Evolutionary conservation across 345 rosid genomes (phyloP).

Genomic region (Dovyalis caffra): DNA sequence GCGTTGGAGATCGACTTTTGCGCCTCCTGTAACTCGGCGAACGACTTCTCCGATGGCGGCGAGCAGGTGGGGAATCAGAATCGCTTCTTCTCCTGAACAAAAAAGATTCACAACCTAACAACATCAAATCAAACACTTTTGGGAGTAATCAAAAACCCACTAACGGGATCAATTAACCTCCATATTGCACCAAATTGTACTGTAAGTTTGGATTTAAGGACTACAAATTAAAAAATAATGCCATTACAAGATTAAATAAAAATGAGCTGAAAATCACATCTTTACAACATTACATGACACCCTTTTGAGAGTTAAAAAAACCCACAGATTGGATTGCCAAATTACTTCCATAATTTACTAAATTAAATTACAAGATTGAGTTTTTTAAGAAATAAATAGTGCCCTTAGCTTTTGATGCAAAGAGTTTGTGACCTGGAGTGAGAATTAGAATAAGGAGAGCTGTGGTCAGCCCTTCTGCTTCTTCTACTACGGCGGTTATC

Average conservation of each 20-base stretch:
- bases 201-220: neutral
- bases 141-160: neutral
- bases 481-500: slow-evolving; percentile 41
- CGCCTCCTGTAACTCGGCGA: slow-evolving; percentile 54
- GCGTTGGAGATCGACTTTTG: slow-evolving; percentile 59
- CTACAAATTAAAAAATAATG: neutral
- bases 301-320: neutral
- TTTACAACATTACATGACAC: neutral
- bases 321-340: neutral
- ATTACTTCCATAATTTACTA: neutral
- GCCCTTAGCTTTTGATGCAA: neutral
- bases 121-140: neutral
- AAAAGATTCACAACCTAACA: neutral
- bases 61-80: slow-evolving; percentile 31
- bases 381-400: neutral
- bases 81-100: slow-evolving; percentile 47
- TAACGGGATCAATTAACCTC: neutral
- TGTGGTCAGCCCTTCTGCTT: slow-evolving; percentile 40
- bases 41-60: slow-evolving; percentile 35
- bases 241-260: neutral
- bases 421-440: slow-evolving; percentile 31
- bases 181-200: neutral
- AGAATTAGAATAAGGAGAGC: slow-evolving; percentile 36
- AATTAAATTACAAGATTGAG: neutral
- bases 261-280: neutral